Percentiles rank a stretch among this genome's conserved stretches.
Evolutionary conservation across 2,329 filamentous ascomycete genomes (phyloP).

Genomic region (Dactylonectria estremocensis): DNA sequence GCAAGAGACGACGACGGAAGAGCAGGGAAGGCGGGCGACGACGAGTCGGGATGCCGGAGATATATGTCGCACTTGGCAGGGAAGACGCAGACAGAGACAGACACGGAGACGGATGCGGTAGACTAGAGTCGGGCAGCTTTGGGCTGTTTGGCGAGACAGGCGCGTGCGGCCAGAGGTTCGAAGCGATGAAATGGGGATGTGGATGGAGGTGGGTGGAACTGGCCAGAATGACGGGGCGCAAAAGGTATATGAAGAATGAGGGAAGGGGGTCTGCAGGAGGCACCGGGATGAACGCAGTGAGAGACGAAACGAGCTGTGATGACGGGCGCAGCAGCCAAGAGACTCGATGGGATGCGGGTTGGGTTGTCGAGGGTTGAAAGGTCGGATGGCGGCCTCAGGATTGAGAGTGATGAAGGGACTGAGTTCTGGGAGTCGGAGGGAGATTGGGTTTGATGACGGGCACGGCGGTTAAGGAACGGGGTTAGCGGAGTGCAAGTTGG

Average conservation of each 20-base stretch:
- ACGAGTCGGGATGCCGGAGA: constrained; percentile 25
- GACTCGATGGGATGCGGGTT: constrained; percentile 11
- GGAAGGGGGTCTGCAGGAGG: constrained; percentile 26
- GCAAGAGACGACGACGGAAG: constrained; percentile 29
- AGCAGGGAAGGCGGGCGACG: constrained; percentile 35
- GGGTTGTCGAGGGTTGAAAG: constrained; percentile 18
- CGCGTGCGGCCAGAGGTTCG: constrained; percentile 35
- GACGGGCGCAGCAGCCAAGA: constrained; percentile 10
- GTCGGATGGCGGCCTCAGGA: constrained; percentile 43
- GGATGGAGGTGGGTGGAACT: constrained; percentile 46
- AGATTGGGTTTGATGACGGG: constrained; percentile 27
- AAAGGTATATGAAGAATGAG: constrained; percentile 48
- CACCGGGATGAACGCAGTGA: constrained; percentile 22
- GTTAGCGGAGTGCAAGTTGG: constrained; percentile 11
- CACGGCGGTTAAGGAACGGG: constrained; percentile 36
- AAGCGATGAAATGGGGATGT: constrained; percentile 29
- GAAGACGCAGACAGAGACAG: constrained; percentile 3
- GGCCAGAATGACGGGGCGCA: constrained; percentile 43
- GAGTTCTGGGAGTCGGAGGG: constrained; percentile 19
- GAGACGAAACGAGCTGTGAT: constrained; percentile 3
- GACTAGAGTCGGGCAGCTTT: constrained; percentile 2
- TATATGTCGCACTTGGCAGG: constrained; percentile 36
- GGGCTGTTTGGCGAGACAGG: constrained; percentile 28
- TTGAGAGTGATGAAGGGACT: constrained; percentile 26
- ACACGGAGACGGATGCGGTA: not conserved